These are phyloP conservation scores for Epichloe sylvatica DNA, from an alignment of 2,329 filamentous ascomycete species.

Conservation along the genomic window DNA sequence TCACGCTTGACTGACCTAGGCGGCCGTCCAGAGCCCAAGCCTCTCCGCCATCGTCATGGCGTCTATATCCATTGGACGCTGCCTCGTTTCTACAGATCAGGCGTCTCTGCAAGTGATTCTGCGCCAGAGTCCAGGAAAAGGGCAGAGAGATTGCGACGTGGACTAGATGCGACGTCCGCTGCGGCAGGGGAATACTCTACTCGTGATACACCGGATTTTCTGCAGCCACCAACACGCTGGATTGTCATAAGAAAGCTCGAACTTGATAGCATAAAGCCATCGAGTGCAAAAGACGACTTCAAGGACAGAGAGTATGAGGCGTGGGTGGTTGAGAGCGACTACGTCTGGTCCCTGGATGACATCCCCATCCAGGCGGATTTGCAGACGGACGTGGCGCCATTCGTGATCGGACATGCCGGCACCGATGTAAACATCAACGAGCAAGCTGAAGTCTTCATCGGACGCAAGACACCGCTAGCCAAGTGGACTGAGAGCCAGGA, in stretches of 20 bases:
- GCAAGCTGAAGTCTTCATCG: conserved; percentile 31
- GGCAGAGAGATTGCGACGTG: no score
- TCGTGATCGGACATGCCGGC: conserved; percentile 12
- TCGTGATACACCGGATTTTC: no score
- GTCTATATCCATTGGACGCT: conserved; percentile 30
- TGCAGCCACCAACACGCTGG: no score
- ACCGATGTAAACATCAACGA: conserved; percentile 12
- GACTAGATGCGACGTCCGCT: no score
- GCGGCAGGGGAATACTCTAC: no score
- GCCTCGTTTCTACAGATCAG: conserved; percentile 21
- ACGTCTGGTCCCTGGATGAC: conserved; percentile 17
- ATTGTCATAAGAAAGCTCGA: no score
- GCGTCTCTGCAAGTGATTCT: no score
- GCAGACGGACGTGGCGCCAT: conserved; percentile 27
- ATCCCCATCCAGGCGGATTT: conserved; percentile 19
- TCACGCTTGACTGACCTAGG: conserved; percentile 21
- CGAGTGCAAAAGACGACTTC: no score
- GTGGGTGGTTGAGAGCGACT: conserved; percentile 28
- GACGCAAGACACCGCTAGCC: conserved; percentile 12
- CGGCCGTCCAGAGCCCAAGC: background rate
- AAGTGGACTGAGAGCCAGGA: conserved; percentile 4
- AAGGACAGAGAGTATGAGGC: conserved; percentile 5
- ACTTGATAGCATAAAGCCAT: no score
- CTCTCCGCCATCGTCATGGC: conserved; percentile 20
- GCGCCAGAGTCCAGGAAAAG: no score